These are phyloP conservation scores for Russula griseocarnosa DNA, from an alignment of 768 basidiomycete genomes.

Conservation along the genomic window DNA sequence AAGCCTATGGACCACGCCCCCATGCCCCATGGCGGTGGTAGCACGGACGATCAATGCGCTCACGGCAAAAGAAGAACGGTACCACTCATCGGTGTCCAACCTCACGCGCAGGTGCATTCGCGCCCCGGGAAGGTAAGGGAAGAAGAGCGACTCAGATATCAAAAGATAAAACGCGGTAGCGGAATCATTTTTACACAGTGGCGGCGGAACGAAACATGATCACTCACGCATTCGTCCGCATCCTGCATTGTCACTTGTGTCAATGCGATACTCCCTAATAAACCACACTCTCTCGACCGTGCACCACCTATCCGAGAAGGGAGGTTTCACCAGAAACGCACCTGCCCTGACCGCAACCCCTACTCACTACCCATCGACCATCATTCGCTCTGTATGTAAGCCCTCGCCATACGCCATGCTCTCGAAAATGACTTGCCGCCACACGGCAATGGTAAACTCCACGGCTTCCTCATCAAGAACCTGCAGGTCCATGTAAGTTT, in stretches of 20 bases:
- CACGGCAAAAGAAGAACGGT: conserved; percentile 19
- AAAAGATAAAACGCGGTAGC: conserved; percentile 22
- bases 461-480: conserved; percentile 89
- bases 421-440: conserved; percentile 93
- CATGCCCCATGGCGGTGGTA: conserved; percentile 22
- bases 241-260: conserved; percentile 14
- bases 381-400: conserved; percentile 78
- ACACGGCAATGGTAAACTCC: conserved; percentile 72
- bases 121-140: conserved; percentile 7
- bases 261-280: conserved; percentile 15
- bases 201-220: conserved; percentile 11
- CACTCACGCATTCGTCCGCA: conserved; percentile 21
- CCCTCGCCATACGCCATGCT: conserved; percentile 91
- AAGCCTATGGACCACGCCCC: conserved; percentile 24
- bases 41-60: conserved; percentile 26
- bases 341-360: conserved; percentile 25
- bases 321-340: conserved; percentile 26
- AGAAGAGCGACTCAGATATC: conserved; percentile 27
- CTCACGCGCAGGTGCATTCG: conserved; percentile 9
- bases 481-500: conserved; percentile 40
- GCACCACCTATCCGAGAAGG: conserved; percentile 8
- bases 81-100: conserved; percentile 24
- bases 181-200: conserved; percentile 26
- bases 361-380: conserved; percentile 54
- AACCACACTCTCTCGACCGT: conserved; percentile 15